Evolutionary conservation across 2,329 filamentous ascomycete species (phyloP), one percentile per base, ranked within the genome.

Genomic region (Pyricularia grisea): DNA sequence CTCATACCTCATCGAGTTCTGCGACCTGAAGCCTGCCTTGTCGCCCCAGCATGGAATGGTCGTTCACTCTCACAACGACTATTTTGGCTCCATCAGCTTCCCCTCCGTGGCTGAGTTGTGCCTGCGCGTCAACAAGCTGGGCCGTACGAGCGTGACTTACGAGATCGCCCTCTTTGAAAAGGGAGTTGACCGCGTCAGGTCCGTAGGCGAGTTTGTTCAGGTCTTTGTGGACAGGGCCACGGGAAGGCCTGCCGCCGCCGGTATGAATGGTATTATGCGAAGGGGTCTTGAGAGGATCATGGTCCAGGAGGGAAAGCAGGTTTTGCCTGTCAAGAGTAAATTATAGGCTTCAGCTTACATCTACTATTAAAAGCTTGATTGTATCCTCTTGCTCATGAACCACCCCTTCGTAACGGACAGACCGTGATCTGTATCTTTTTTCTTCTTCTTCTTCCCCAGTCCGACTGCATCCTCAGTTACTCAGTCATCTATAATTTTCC

Each of bases 91-190:
- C 0, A 88, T 95, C 61, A 87, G 90, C 3, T 97, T 94, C 74
- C 94, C 94, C 0, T 89, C 90, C 50, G 84, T 93, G 3, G 86
- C 96, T 0, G 92, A 97, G 73, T 83, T 97, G 4, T 92, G 89
- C 0, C 79, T 98, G 63, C 86, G 93, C 14, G 93, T 97, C 50
- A 91, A 90, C 73, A 94, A 90, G 78, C 84, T 98, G 9, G 93
- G 94, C 4, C 91, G 88, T 73, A 93, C 92, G 30, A 97, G 93
- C 75, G 93, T 97, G 10, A 92, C 88, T 14, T 98, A 97, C 76
- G 94, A 98, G 76, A 87, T 97, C 70, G 95, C 89, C 0, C 84
- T 98, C 1, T 98, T 97, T 75, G 89, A 92, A 76, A 84, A 87
- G 70, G 92, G 90, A 0, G 81, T 89, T 2, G 88, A 92, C 1